These are phyloP conservation scores for Wickerhamomyces bovis DNA, from an alignment of 805 yeast genomes.

Conservation along the genomic window DNA sequence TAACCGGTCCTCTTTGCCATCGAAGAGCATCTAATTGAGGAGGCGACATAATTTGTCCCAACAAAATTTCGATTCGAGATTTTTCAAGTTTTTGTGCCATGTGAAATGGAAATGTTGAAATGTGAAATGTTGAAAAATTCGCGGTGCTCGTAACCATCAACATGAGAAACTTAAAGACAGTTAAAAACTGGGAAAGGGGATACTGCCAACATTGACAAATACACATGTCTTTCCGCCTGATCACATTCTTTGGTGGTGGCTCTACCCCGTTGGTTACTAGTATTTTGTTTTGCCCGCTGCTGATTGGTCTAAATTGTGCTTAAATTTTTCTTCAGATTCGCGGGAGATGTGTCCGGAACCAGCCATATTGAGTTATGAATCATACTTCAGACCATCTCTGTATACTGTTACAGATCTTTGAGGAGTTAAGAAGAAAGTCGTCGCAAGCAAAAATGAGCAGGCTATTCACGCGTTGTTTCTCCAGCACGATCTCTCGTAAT, in stretches of 20 bases:
- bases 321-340: not conserved
- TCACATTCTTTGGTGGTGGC: too few species aligned
- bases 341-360: not conserved
- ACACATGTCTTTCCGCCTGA: too few species aligned
- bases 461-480: slow-evolving; percentile 16
- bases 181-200: too few species aligned
- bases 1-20: not conserved
- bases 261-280: not conserved
- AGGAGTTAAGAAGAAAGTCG: too few species aligned
- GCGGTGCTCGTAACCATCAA: not conserved
- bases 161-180: too few species aligned
- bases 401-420: too few species aligned
- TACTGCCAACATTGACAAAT: too few species aligned
- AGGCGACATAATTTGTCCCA: not conserved
- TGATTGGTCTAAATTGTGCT: not conserved
- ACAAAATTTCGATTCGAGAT: too few species aligned
- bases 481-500: slow-evolving; percentile 10
- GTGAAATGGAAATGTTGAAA: too few species aligned
- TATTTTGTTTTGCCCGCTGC: not conserved
- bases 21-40: not conserved
- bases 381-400: too few species aligned
- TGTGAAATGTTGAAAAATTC: too few species aligned
- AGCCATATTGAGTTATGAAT: not conserved
- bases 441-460: too few species aligned
- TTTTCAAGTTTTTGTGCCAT: not conserved